Evolutionary conservation across 2,329 filamentous ascomycete species (phyloP), one percentile per base, ranked within the genome.

Genomic region (Penicillium sp.): DNA sequence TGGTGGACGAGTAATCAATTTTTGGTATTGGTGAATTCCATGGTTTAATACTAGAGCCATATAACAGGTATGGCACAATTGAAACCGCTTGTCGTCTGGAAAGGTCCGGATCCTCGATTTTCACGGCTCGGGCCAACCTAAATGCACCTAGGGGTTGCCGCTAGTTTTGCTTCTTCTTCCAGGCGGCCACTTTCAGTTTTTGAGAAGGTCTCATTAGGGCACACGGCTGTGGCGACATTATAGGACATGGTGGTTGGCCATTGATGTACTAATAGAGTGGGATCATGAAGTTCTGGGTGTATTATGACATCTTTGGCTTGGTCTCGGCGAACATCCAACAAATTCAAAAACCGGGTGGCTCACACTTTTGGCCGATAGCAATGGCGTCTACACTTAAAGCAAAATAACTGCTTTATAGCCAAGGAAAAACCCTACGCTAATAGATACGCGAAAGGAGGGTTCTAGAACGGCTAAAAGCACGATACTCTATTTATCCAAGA

Each of bases 401-500:
- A 30, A 30, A 43, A 7, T 30, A 43, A 18, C 27, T 18, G 26
- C 41, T 43, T 35, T 46, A 30, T 13, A 46, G 43, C 30, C 32
- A 16, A 46, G 7, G 43, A 46, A 32, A 46, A 27, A n/a, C 14
- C 18, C 18, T 46, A n/a, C 14, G 19, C 43, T 36, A 6, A 14
- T 26, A 30, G 43, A 36, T 45, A 45, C 30, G 16, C 43, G 30
- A 35, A 45, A 26, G 30, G 16, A 14, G 43, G 18, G 43, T n/a
- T 35, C n/a, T n/a, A n/a, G n/a, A n/a, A n/a, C n/a, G n/a, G n/a
- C n/a, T n/a, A n/a, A n/a, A n/a, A n/a, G n/a, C 16, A 46, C 19
- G 36, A 46, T 46, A 46, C 43, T 46, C 32, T n/a, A 26, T 46
- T 46, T 36, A 46, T 36, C 43, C 30, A 30, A 19, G 18, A 46